Conservation (phyloP, 2,329 filamentous ascomycete genomes). For the Epichloe elymi region DNA sequence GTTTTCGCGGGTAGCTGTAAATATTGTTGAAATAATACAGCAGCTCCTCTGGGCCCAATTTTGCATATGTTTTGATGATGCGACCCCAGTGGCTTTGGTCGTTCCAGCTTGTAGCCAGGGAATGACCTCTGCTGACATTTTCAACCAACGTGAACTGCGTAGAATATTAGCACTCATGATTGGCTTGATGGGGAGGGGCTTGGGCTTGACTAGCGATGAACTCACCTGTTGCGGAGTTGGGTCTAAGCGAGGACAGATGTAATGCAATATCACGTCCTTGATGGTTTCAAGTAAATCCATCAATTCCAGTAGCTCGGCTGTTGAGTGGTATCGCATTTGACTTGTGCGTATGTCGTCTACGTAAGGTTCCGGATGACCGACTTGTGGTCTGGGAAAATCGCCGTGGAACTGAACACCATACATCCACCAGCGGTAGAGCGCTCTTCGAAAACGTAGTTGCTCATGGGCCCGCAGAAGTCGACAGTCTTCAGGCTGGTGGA, state of each 20-base stretch:
- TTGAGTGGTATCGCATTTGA: conserved; percentile 30
- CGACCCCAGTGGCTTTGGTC: conserved; percentile 25
- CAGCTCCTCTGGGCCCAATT: conserved; percentile 36
- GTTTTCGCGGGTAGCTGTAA: conserved; percentile 31
- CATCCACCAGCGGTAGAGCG: conserved; percentile 41
- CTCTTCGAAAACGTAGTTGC: conserved; percentile 32
- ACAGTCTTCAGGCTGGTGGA: conserved; percentile 30
- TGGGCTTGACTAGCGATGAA: neutral
- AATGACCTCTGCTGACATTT: conserved; percentile 15
- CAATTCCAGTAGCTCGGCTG: conserved; percentile 30
- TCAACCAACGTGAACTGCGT: conserved; percentile 13
- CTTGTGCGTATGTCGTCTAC: conserved; percentile 28
- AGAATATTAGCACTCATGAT: neutral
- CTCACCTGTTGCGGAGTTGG: conserved; percentile 23
- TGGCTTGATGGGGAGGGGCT: neutral
- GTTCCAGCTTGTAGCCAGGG: conserved; percentile 21
- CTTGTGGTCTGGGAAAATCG: conserved; percentile 23
- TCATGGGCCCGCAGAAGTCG: conserved; percentile 31
- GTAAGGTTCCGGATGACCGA: conserved; percentile 24
- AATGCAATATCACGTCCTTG: conserved; percentile 29
- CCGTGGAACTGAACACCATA: conserved; percentile 40
- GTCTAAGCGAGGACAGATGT: conserved; percentile 33
- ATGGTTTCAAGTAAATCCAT: conserved; percentile 32
- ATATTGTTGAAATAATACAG: conserved; percentile 34
- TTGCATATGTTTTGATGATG: conserved; percentile 32